phyloP scores from a whole-genome alignment of 345 rosid genomes.

The Hibiscus mutabilis region DNA sequence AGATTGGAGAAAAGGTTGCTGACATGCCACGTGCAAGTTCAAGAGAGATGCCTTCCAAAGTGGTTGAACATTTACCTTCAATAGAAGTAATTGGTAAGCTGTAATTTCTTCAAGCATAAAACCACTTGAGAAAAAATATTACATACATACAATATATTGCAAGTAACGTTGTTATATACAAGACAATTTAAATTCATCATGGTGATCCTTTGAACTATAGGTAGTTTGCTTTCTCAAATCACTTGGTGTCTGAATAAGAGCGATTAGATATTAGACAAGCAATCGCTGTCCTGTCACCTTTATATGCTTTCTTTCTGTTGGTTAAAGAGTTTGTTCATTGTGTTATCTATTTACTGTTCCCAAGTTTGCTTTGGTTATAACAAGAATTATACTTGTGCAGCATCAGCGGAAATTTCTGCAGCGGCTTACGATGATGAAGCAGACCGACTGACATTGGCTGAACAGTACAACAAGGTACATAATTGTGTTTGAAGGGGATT shows the following conservation, averaged over 20 bases:
- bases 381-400: constrained; percentile 32
- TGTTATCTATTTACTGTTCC: neutral
- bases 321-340: neutral
- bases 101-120: constrained; percentile 7
- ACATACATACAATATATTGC: neutral
- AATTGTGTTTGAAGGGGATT: neutral
- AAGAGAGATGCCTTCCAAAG: constrained; percentile 29
- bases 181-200: neutral
- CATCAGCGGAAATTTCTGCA: constrained; percentile 45
- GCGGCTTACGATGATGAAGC: constrained; percentile 54
- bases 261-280: too few species aligned
- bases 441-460: constrained; percentile 46
- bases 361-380: neutral
- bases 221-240: too few species aligned
- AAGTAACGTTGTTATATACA: neutral
- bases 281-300: neutral
- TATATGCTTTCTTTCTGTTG: constrained; percentile 7
- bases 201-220: too few species aligned
- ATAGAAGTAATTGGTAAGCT: constrained; percentile 56
- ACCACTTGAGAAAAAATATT: neutral
- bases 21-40: constrained; percentile 29
- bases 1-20: constrained; percentile 32
- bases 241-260: neutral
- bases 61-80: constrained; percentile 48
- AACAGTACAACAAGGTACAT: constrained; percentile 56